Evolutionary conservation across 345 rosid genomes (phyloP).

Genomic region (Brassica juncea): DNA sequence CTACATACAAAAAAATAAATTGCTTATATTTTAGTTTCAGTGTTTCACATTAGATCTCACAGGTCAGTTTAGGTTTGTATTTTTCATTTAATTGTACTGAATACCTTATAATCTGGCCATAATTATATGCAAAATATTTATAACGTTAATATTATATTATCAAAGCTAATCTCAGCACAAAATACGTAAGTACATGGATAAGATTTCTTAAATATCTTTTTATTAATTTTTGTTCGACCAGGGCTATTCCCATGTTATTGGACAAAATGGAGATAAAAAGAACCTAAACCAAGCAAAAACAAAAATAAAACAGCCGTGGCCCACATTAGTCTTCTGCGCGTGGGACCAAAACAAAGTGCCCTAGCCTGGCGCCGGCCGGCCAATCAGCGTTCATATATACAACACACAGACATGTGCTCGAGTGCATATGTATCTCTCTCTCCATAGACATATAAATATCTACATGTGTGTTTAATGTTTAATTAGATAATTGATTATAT

Average conservation of each 20-base stretch:
- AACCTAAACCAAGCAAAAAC: neutral
- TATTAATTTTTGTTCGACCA: neutral
- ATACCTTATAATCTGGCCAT: neutral
- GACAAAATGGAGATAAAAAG: conserved; percentile 26
- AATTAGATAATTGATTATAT: neutral
- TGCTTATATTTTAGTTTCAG: neutral
- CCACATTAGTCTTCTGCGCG: conserved; percentile 23
- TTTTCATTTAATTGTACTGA: neutral
- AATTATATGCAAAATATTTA: neutral
- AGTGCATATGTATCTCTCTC: neutral
- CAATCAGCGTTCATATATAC: conserved; percentile 32
- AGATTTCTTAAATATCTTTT: neutral
- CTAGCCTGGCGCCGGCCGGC: conserved; percentile 43
- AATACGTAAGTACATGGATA: neutral
- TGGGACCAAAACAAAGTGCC: conserved; percentile 23
- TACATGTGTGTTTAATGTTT: conserved; percentile 5
- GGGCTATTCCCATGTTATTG: conserved; percentile 43
- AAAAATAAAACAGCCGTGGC: conserved; percentile 20
- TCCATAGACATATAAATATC: neutral
- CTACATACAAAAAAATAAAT: no score
- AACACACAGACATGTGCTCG: conserved; percentile 11
- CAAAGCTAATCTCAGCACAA: neutral
- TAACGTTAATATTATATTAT: neutral
- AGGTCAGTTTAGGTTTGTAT: neutral
- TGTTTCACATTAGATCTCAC: neutral